Conservation (phyloP, 495 filamentous ascomycete species). For the Penicillium riverlandense region DNA sequence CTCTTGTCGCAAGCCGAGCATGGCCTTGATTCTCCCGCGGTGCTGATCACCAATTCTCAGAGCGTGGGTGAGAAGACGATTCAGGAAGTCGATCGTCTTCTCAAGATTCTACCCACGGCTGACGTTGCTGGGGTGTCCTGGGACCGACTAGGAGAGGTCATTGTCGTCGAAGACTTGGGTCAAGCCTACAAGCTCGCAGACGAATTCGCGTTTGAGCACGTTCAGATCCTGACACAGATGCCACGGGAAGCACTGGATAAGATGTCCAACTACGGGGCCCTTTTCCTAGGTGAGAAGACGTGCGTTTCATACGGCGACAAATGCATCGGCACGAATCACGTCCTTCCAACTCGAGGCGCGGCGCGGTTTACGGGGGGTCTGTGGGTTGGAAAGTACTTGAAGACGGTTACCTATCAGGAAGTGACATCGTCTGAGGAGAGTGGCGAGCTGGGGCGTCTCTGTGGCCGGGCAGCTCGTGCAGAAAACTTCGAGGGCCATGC, state of each 20-base stretch:
- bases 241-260: constrained; percentile 43
- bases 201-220: constrained; percentile 46
- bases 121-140: constrained; percentile 37
- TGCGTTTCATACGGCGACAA: constrained; percentile 49
- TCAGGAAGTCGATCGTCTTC: constrained; percentile 25
- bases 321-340: constrained; percentile 49
- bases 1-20: constrained; percentile 47
- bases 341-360: constrained; percentile 42
- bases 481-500: constrained; percentile 51
- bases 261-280: constrained; percentile 44
- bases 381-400: constrained; percentile 47
- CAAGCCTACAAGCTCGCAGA: constrained; percentile 46
- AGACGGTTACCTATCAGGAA: constrained; percentile 48
- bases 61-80: constrained; percentile 33
- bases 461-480: constrained; percentile 41
- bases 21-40: constrained; percentile 43
- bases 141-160: constrained; percentile 42
- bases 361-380: constrained; percentile 43
- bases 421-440: constrained; percentile 35
- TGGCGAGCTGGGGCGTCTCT: constrained; percentile 43
- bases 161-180: constrained; percentile 33
- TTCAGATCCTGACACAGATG: constrained; percentile 42
- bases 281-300: constrained; percentile 48
- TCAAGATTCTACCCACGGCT: constrained; percentile 35
- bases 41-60: constrained; percentile 41